Evolutionary conservation across 177 flowering plant species (phyloP).

Genomic region (Vitis hybrid): DNA sequence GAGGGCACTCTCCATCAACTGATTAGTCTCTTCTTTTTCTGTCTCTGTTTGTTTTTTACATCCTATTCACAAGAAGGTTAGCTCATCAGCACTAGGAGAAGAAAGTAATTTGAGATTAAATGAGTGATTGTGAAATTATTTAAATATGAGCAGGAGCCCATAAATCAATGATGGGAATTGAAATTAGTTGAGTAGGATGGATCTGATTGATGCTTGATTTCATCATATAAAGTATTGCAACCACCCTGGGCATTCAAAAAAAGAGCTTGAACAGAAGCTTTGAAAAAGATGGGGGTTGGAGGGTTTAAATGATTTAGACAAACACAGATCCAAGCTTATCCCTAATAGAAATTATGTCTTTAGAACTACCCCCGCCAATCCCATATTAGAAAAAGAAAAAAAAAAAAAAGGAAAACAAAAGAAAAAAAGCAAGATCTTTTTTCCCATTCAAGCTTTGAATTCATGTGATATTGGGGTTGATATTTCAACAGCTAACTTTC

Average conservation of each 20-base stretch:
- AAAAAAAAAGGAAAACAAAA: background rate
- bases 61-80: too few relatives aligned
- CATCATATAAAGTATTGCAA: background rate
- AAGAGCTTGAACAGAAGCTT: slow-evolving; percentile 10
- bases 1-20: too few relatives aligned
- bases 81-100: too few relatives aligned
- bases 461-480: slow-evolving; percentile 18
- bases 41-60: too few relatives aligned
- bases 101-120: too few relatives aligned
- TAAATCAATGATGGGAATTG: background rate
- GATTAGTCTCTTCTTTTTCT: too few relatives aligned
- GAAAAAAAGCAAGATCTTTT: slow-evolving; percentile 8
- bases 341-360: slow-evolving; percentile 4
- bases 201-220: background rate
- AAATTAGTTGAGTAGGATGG: background rate
- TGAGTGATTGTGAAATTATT: background rate
- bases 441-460: slow-evolving; percentile 25
- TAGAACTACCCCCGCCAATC: background rate
- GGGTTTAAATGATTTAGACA: slow-evolving; percentile 15
- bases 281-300: slow-evolving; percentile 18
- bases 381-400: background rate
- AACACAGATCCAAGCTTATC: slow-evolving; percentile 24
- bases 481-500: slow-evolving; percentile 48
- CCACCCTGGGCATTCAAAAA: slow-evolving; percentile 3
- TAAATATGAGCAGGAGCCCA: background rate